A percentile compares a stretch with the other conserved stretches of the same genome.
Evolutionary conservation across 768 basidiomycete species (phyloP).

Genomic region (Leucosporidium scottii): DNA sequence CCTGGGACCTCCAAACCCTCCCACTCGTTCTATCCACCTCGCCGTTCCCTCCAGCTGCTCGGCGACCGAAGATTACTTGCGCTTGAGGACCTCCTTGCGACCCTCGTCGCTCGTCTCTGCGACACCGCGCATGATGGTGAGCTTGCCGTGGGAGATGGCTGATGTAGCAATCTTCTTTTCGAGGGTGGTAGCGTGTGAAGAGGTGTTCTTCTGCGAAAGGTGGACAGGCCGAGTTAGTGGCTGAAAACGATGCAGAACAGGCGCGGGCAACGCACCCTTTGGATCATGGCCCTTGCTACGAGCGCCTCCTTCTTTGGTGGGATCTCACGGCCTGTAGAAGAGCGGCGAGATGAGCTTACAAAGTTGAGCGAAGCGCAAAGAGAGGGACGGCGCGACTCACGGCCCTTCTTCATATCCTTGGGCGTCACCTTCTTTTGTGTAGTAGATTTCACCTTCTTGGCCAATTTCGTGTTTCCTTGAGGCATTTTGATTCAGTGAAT

Average conservation of each 20-base stretch:
- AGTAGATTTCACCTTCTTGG: conserved; percentile 9
- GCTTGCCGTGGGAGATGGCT: conserved; percentile 24
- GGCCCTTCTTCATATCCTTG: conserved; percentile 28
- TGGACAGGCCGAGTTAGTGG: not conserved
- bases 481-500: conserved; percentile 4
- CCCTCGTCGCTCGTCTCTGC: no score
- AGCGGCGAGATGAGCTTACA: not conserved
- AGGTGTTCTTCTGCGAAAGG: conserved; percentile 22
- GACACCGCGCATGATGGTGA: not conserved
- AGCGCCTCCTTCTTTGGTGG: conserved; percentile 20
- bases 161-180: conserved; percentile 27
- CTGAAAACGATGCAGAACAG: not conserved
- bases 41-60: no score
- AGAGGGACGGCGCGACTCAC: not conserved
- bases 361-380: not conserved
- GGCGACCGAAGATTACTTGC: no score
- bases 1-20: no score
- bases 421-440: conserved; percentile 25
- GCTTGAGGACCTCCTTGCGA: no score
- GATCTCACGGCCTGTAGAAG: conserved; percentile 5
- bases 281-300: conserved; percentile 6
- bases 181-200: conserved; percentile 15
- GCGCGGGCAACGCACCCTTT: conserved; percentile 8
- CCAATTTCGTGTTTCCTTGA: conserved; percentile 11
- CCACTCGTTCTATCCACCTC: no score